These are phyloP conservation scores for Rhytidhysteron rufulum DNA, from an alignment of 2,329 filamentous ascomycete genomes.

Conservation along the genomic window DNA sequence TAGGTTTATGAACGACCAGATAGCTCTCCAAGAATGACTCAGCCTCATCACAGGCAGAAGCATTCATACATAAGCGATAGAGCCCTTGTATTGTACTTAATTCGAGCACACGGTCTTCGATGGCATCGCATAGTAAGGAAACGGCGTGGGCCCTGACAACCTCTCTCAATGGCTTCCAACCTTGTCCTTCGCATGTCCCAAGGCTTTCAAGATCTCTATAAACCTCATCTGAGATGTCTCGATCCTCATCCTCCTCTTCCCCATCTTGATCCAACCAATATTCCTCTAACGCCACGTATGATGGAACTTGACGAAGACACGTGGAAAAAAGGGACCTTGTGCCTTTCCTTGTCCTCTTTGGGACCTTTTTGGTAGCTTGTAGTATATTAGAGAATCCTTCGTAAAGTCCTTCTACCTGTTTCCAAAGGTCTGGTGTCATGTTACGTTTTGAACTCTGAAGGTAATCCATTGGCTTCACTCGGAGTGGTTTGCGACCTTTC, in stretches of 20 bases:
- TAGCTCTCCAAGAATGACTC: conserved; percentile 30
- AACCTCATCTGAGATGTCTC: conserved; percentile 34
- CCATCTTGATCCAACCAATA: conserved; percentile 31
- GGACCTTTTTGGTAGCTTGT: conserved; percentile 20
- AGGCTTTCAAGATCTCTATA: conserved; percentile 38
- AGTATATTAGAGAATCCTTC: conserved; percentile 34
- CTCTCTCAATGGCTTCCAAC: conserved; percentile 38
- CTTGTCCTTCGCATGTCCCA: conserved; percentile 27
- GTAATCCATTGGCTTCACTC: conserved; percentile 15
- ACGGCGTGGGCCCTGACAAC: conserved; percentile 41
- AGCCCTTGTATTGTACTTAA: conserved; percentile 20
- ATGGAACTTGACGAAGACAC: conserved; percentile 38
- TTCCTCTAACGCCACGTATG: conserved; percentile 39
- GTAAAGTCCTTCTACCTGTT: conserved; percentile 26
- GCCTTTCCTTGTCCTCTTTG: conserved; percentile 25
- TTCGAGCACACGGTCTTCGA: conserved; percentile 29
- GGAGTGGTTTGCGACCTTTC: conserved; percentile 21
- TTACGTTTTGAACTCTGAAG: conserved; percentile 16
- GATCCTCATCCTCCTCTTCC: conserved; percentile 24
- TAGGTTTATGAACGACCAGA: conserved; percentile 17
- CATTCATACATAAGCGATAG: conserved; percentile 25
- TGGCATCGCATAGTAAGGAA: conserved; percentile 32
- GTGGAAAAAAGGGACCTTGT: conserved; percentile 34
- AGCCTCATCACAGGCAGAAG: conserved; percentile 30
- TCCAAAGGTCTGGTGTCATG: conserved; percentile 21